Evolutionary conservation across 2,329 filamentous ascomycete species (phyloP).

Genomic region (Nothomitra cinnamomea): DNA sequence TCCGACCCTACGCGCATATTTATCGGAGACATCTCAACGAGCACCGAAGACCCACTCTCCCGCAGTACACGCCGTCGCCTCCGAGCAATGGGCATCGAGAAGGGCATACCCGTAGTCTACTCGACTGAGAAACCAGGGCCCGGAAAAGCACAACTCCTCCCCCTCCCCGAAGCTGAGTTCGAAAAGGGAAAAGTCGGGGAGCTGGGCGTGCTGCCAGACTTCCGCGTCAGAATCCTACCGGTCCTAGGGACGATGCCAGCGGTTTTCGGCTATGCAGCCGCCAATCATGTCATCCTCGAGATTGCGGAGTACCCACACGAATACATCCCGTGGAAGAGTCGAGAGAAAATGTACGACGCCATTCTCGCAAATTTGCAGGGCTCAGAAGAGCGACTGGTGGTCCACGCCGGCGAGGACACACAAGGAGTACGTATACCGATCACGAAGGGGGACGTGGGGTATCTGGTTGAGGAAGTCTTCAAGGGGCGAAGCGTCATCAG

Average conservation of each 20-base stretch:
- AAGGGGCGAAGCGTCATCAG: conserved; percentile 68
- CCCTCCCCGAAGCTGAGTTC: conserved; percentile 76
- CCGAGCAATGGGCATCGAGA: conserved; percentile 58
- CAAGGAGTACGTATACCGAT: conserved; percentile 66
- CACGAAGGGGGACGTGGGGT: conserved; percentile 65
- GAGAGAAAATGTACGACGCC: conserved; percentile 84
- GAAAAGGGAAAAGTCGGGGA: conserved; percentile 73
- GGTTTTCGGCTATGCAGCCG: conserved; percentile 78
- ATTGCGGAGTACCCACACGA: conserved; percentile 73
- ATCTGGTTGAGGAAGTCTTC: conserved; percentile 79
- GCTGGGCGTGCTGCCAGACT: conserved; percentile 76
- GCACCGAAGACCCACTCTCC: conserved; percentile 77
- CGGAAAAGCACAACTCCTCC: conserved; percentile 79
- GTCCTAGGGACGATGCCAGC: conserved; percentile 96
- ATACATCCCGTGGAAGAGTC: conserved; percentile 61
- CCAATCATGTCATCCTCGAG: conserved; percentile 80
- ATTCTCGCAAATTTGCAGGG: conserved; percentile 62
- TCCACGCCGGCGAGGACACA: conserved; percentile 32
- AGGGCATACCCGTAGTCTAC: conserved; percentile 81
- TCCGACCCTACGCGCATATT: conserved; percentile 69
- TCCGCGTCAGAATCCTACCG: conserved; percentile 84
- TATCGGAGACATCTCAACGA: conserved; percentile 78
- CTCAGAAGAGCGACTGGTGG: conserved; percentile 58
- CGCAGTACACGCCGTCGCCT: conserved; percentile 66
- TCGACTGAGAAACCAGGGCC: conserved; percentile 80